Evolutionary conservation across 2,329 filamentous ascomycete genomes (phyloP), one percentile per base, ranked within the genome.

Genomic region (Ramularia endophylla): DNA sequence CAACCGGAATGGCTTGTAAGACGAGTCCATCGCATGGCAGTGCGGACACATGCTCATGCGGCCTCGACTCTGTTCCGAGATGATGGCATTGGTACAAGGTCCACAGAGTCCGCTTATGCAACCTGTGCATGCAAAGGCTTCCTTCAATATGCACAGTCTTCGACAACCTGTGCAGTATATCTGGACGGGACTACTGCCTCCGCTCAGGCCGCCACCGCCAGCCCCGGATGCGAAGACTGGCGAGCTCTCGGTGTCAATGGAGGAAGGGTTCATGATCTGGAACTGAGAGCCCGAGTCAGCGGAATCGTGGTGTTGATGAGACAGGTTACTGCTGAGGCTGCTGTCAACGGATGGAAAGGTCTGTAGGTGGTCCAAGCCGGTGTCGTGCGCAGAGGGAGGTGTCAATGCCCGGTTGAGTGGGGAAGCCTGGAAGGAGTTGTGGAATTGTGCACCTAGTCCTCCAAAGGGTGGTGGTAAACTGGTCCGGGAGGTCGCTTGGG

Each of bases 61-160:
- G 9, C 84, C 83, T 37, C 83, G 59, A 22, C 59, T 80, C 61
- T 87, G 83, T 61, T 87, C 84, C 53, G 77, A 78, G 65, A 87
- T 81, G 41, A 90, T 71, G 25, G 86, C 79, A 56, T 88, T 83
- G 43, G 95, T 87, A 57, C 90, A 97, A 44, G 87, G 80, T 50
- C 83, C 80, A 64, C 92, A 97, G 36, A 97, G 76, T 12, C 89
- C 90, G 61, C 87, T 94, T 50, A 97, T 94, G 63, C 92, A 97
- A 64, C 95, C 89, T 1, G 89, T 95, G 63, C 90, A 97, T 16
- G 90, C 90, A 59, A 88, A 95, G 25, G 87, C 92, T 56, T 90
- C 85, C 57, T 81, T 83, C 18, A 97, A 70, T 8, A 82, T 70
- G 38, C 83, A 89, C 13, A 88, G 72, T 27, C 83, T 79, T 50